phyloP scores from a whole-genome alignment of 2,329 filamentous ascomycete species.

The Emergomyces africanus region DNA sequence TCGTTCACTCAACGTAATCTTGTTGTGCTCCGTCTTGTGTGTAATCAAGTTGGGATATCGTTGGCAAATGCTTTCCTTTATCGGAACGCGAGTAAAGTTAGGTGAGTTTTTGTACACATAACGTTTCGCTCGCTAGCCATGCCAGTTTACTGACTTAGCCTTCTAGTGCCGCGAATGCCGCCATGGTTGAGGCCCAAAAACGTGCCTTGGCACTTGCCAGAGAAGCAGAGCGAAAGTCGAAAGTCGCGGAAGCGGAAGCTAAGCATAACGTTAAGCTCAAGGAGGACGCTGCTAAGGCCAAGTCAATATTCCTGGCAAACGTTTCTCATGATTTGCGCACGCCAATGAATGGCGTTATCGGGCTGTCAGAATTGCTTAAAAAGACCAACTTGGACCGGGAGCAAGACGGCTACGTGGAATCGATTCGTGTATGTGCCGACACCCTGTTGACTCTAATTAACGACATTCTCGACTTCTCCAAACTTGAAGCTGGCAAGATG shows the following conservation, averaged over 20 bases:
- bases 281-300: slow-evolving; percentile 56
- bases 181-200: slow-evolving; percentile 55
- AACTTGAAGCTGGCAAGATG: slow-evolving; percentile 77
- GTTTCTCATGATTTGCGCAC: slow-evolving; percentile 83
- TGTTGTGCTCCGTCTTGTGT: slow-evolving; percentile 42
- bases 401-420: slow-evolving; percentile 51
- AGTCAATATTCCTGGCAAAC: slow-evolving; percentile 94
- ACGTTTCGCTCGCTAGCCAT: background rate
- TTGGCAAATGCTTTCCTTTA: slow-evolving; percentile 52
- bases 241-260: slow-evolving; percentile 50
- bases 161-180: slow-evolving; percentile 44
- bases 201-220: slow-evolving; percentile 48
- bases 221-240: slow-evolving; percentile 51
- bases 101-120: slow-evolving; percentile 7
- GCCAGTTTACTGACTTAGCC: slow-evolving; percentile 2
- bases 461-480: slow-evolving; percentile 82
- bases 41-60: slow-evolving; percentile 53
- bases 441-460: slow-evolving; percentile 79
- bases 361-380: slow-evolving; percentile 53
- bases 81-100: slow-evolving; percentile 47
- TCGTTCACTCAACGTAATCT: slow-evolving; percentile 50
- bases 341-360: slow-evolving; percentile 86
- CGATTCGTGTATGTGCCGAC: slow-evolving; percentile 54
- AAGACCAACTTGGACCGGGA: slow-evolving; percentile 43
- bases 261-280: slow-evolving; percentile 53